Conservation (phyloP, 2,329 filamentous ascomycete species). For the Drechslera avenae region DNA sequence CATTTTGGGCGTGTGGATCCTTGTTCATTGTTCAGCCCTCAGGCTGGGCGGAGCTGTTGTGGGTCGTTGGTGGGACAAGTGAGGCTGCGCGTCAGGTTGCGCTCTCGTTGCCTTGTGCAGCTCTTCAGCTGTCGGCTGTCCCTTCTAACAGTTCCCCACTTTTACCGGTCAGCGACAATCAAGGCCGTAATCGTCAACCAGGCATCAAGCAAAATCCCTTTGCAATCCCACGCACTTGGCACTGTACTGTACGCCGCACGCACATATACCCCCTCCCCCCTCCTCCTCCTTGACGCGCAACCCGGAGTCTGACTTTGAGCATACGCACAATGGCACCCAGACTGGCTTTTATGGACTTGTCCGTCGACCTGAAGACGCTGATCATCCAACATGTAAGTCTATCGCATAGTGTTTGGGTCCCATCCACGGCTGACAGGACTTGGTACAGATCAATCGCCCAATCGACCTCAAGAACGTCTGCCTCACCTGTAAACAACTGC, state of each 20-base stretch:
- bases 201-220: not conserved
- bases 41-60: conserved; percentile 3
- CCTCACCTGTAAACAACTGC: conserved; percentile 54
- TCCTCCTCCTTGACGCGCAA: not conserved
- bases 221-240: not conserved
- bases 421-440: conserved; percentile 4
- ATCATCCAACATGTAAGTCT: conserved; percentile 46
- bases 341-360: conserved; percentile 42
- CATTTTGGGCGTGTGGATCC: conserved; percentile 10
- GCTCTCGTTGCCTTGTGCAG: conserved; percentile 11
- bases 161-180: conserved; percentile 13
- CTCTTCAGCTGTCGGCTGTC: conserved; percentile 2
- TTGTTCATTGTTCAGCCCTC: conserved; percentile 1
- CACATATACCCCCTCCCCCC: too few relatives aligned
- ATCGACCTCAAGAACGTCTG: conserved; percentile 56
- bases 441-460: conserved; percentile 50
- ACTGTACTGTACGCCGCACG: not conserved
- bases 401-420: not conserved
- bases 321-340: conserved; percentile 30
- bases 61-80: conserved; percentile 16
- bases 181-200: too few relatives aligned
- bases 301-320: not conserved
- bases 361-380: conserved; percentile 48
- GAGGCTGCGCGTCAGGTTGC: conserved; percentile 21
- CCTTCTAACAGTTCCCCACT: conserved; percentile 5